Conservation (phyloP, 2,329 filamentous ascomycete genomes). For the Pseudocercospora macadamiae region DNA sequence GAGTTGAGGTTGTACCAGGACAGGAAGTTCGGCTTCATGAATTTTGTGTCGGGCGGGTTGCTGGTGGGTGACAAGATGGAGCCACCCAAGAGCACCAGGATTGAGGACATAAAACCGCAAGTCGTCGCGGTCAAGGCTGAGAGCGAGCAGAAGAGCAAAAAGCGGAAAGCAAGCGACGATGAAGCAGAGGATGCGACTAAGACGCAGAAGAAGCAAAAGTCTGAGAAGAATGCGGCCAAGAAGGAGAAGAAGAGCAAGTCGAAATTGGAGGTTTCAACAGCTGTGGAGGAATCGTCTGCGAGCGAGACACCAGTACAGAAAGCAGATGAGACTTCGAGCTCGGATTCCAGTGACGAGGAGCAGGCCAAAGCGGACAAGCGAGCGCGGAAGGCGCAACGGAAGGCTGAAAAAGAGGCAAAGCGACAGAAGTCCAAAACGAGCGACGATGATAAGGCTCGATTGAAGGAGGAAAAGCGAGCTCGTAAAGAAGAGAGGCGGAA, state of each 20-base stretch:
- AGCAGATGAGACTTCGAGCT: slow-evolving; percentile 5
- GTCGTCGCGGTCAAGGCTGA: slow-evolving; percentile 46
- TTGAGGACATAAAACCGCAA: slow-evolving; percentile 46
- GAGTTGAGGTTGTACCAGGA: slow-evolving; percentile 75
- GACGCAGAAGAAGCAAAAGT: slow-evolving; percentile 29
- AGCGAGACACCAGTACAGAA: slow-evolving; percentile 7
- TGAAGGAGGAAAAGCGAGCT: slow-evolving; percentile 51
- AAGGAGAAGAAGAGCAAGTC: slow-evolving; percentile 34
- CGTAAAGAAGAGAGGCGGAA: slow-evolving; percentile 49
- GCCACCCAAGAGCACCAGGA: slow-evolving; percentile 25
- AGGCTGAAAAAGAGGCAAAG: slow-evolving; percentile 21
- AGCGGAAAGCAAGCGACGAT: slow-evolving; percentile 31
- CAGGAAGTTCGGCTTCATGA: slow-evolving; percentile 76
- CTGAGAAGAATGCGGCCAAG: slow-evolving; percentile 21
- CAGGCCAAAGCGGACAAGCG: slow-evolving; percentile 48
- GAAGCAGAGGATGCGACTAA: slow-evolving; percentile 21
- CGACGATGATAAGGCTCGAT: slow-evolving; percentile 35
- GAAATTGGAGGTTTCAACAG: slow-evolving; percentile 8
- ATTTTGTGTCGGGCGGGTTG: slow-evolving; percentile 85
- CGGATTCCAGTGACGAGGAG: slow-evolving; percentile 27
- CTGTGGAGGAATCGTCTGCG: background rate
- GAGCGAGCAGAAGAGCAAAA: slow-evolving; percentile 46
- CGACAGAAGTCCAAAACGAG: slow-evolving; percentile 28
- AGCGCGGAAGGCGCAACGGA: slow-evolving; percentile 32
- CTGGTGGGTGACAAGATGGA: slow-evolving; percentile 62